phyloP scores from a whole-genome alignment of 78 protist genomes.

The slime mould (Dictyostelium discoideum) region dicty_2.7 NC_007091.3:2993001-2993500 shows the following conservation, averaged over 20 bases:
- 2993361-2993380: background rate
- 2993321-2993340: constrained; percentile 11
- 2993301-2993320: constrained; percentile 56
- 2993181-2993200: constrained; percentile 39
- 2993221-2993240: constrained; percentile 95
- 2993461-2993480: constrained; percentile 25
- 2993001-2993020: background rate
- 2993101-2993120: background rate
- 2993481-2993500: background rate
- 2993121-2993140: background rate
- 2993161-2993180: constrained; percentile 30
- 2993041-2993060: constrained; percentile 1
- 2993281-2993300: constrained; percentile 74
- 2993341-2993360: background rate
- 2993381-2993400: constrained; percentile 10
- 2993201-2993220: constrained; percentile 76
- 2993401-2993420: constrained; percentile 23
- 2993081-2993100: background rate
- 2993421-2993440: constrained; percentile 50
- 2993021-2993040: constrained; percentile 18
- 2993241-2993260: constrained; percentile 92
- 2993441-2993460: constrained; percentile 31
- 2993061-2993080: background rate
- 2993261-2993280: constrained; percentile 91
- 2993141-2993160: constrained; percentile 1